A percentile compares a stretch with the other conserved stretches of the same genome.
These are phyloP conservation scores for Cladobotryum protrusum DNA, from an alignment of 2,329 filamentous ascomycete species.

Conservation along the genomic window DNA sequence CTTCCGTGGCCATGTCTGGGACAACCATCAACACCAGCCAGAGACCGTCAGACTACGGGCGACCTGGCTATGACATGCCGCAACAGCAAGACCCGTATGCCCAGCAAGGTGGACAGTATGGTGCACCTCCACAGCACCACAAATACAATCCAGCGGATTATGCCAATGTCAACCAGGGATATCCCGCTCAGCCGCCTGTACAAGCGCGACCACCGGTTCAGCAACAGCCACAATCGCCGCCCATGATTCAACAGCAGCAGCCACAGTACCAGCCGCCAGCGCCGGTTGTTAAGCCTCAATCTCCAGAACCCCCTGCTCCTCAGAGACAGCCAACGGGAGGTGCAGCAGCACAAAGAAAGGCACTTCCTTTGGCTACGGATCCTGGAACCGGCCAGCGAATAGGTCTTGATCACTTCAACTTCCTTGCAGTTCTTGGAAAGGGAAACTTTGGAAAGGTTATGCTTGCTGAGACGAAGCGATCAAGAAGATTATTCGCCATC, in stretches of 20 bases:
- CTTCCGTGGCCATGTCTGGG: constrained; percentile 51
- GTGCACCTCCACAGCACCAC: constrained; percentile 40
- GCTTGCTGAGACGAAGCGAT: constrained; percentile 93
- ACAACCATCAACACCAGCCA: constrained; percentile 32
- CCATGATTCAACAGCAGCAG: constrained; percentile 31
- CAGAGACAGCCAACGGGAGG: constrained; percentile 20
- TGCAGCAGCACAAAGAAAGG: constrained; percentile 38
- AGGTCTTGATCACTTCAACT: constrained; percentile 97
- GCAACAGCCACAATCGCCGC: constrained; percentile 27
- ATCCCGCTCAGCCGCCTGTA: constrained; percentile 26
- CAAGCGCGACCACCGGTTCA: constrained; percentile 26
- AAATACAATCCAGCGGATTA: constrained; percentile 77
- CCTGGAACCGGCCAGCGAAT: constrained; percentile 76
- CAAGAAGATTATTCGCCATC: constrained; percentile 90
- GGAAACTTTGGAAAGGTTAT: constrained; percentile 99
- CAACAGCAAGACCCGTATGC: constrained; percentile 30
- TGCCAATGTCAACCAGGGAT: constrained; percentile 51
- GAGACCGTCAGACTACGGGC: constrained; percentile 28
- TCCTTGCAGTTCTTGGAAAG: constrained; percentile 94
- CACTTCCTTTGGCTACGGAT: constrained; percentile 64
- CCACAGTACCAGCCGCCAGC: constrained; percentile 28
- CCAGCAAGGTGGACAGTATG: constrained; percentile 26
- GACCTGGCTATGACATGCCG: constrained; percentile 28
- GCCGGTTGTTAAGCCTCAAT: constrained; percentile 34
- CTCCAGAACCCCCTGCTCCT: constrained; percentile 28